phyloP scores from a whole-genome alignment of 805 yeast species.

The Hermanozyma aechmeae region DNA sequence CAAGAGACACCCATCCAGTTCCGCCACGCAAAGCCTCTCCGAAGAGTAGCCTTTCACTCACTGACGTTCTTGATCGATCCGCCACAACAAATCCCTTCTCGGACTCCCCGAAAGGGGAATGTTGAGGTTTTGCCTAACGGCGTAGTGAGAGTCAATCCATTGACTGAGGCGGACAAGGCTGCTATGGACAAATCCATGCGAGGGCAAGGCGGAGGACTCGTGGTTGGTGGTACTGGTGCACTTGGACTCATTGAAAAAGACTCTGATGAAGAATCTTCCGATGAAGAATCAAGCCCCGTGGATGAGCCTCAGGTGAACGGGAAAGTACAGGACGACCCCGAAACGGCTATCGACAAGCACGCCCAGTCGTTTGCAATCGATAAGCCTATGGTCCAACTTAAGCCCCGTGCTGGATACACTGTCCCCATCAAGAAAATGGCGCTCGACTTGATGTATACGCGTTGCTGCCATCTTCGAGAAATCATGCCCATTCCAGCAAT shows the following conservation, averaged over 20 bases:
- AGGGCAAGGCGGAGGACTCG: constrained; percentile 54
- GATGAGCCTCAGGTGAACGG: constrained; percentile 1
- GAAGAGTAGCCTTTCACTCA: too few species aligned
- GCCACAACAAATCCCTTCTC: too few species aligned
- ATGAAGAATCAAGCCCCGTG: constrained; percentile 2
- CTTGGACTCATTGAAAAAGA: constrained; percentile 31
- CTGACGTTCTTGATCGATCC: too few species aligned
- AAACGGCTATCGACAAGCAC: constrained; percentile 13
- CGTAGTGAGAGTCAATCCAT: constrained; percentile 41
- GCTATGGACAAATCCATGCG: constrained; percentile 31
- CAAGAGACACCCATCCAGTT: too few species aligned
- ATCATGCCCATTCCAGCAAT: constrained; percentile 90
- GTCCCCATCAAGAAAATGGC: constrained; percentile 35
- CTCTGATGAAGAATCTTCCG: background rate
- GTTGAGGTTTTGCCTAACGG: constrained; percentile 46
- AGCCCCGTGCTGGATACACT: too few species aligned
- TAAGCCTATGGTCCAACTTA: constrained; percentile 19
- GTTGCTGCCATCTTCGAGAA: constrained; percentile 90
- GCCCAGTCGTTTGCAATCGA: constrained; percentile 20
- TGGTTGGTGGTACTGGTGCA: constrained; percentile 73
- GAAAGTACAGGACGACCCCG: constrained; percentile 8
- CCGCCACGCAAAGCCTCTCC: too few species aligned
- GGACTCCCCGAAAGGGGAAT: too few species aligned
- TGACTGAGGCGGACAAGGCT: constrained; percentile 42
- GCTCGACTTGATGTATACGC: constrained; percentile 71